Evolutionary conservation across 371 early-diverging fungal species (phyloP).

Genomic region (Zancudomyces culisetae): DNA sequence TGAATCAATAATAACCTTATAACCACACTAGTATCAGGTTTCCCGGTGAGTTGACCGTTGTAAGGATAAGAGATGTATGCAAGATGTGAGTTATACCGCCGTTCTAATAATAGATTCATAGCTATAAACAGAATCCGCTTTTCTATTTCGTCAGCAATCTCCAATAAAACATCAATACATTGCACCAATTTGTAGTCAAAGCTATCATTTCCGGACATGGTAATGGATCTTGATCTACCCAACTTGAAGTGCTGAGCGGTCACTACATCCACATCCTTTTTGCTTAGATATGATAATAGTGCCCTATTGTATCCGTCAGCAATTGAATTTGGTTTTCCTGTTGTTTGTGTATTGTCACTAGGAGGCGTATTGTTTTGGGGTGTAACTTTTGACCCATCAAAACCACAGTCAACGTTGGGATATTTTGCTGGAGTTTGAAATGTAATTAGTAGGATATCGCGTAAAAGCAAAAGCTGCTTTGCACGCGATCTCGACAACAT

Average conservation of each 20-base stretch:
- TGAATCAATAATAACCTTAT: too few species aligned
- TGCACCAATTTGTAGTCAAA: background rate
- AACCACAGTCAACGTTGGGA: too few species aligned
- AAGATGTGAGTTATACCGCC: too few species aligned
- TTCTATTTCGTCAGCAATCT: conserved; percentile 1
- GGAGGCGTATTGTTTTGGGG: background rate
- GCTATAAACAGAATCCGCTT: background rate
- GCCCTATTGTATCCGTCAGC: too few species aligned
- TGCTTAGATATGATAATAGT: background rate
- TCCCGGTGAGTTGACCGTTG: too few species aligned
- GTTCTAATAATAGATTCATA: background rate
- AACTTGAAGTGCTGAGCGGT: background rate
- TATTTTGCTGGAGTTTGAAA: background rate
- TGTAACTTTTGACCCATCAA: too few species aligned
- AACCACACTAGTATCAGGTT: too few species aligned
- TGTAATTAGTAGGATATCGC: background rate
- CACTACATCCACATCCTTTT: background rate
- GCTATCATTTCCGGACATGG: background rate
- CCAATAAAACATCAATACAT: conserved; percentile 1
- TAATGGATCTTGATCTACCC: background rate
- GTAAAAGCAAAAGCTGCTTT: background rate
- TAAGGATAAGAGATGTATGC: too few species aligned
- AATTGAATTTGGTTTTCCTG: background rate
- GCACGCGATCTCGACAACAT: background rate
- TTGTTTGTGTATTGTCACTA: background rate